Conservation (phyloP, 306 rosid genomes). For the Pterocarpus macrocarpus region DNA sequence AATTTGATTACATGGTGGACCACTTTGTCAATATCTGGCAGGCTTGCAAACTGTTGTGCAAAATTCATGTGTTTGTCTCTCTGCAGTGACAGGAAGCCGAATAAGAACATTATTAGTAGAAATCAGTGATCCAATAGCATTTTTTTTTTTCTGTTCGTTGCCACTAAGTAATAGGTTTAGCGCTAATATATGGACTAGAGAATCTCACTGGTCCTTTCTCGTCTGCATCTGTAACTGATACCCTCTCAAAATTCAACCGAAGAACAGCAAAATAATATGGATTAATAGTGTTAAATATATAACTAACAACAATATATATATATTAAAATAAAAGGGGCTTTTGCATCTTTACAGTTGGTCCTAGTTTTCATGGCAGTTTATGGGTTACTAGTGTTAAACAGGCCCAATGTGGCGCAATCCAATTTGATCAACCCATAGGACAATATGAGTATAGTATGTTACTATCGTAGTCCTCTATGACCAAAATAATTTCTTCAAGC, state of each 20-base stretch:
- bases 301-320: background rate
- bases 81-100: constrained; percentile 21
- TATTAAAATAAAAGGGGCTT: background rate
- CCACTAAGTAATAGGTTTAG: background rate
- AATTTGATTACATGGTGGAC: constrained; percentile 44
- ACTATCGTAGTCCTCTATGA: too few relatives aligned
- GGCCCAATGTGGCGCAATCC: background rate
- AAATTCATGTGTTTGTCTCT: constrained; percentile 42
- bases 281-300: too few relatives aligned
- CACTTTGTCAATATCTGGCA: constrained; percentile 39
- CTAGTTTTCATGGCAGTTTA: background rate
- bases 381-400: background rate
- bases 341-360: background rate
- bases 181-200: constrained; percentile 7
- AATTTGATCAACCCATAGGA: background rate
- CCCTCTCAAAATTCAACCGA: background rate
- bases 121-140: constrained; percentile 33
- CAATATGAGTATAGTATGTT: too few relatives aligned
- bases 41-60: constrained; percentile 7
- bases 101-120: constrained; percentile 7
- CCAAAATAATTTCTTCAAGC: too few relatives aligned
- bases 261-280: background rate
- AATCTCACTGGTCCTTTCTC: constrained; percentile 32
- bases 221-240: constrained; percentile 19
- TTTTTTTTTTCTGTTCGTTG: background rate